Base-by-base conservation (phyloP, 2,329 filamentous ascomycete species). In the Xylaria sp. region DNA sequence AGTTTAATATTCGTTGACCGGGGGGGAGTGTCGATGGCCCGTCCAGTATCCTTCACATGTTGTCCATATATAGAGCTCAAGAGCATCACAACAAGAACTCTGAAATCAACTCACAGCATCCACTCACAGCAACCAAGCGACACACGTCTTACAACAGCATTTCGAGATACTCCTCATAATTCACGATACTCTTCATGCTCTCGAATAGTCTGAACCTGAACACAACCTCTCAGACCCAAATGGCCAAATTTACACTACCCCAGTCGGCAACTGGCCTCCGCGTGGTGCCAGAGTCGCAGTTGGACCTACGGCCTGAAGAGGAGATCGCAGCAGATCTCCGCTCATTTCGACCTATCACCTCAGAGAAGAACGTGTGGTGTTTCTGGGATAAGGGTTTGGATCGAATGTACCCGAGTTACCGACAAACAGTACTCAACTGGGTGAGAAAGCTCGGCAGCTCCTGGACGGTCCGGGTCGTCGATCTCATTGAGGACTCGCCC, bases 351-450 rank as follows among this genome's bases (percentile, higher is more conserved):
- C 77, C 80, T n/a, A 63, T 81, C 50, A 79, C 76, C 0, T 80
- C 80, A 0, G 81, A 84, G 61, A 82, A 81, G 69, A 85, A 84
- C 50, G 77, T 85, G 2, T 85, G 82, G 82, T 81, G 82, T 1
- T 82, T 83, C 65, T 84, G 82, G 82, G 78, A 84, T 64, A 79
- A 76, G 10, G 82, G 83, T 0, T 63, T 81, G 0, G 60, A 74
- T 3, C 65, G 67, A 8, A 83, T 83, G 77, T 81, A 80, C 8
- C 75, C 77, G 12, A 81, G 80, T 72, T 79, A 78, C 55, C 77
- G 77, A 51, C 74, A 76, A 28, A 84, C 81, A 31, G 76, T 84
- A 0, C 52, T 82, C 9, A 80, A 80, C 65, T 84, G 82, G 83
- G 80, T 82, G 15, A 78, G 81, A n/a, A 78, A 79, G 23, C 80